Conservation (phyloP, 169 alveolate genomes). For the Cyclospora cayetanensis region DNA sequence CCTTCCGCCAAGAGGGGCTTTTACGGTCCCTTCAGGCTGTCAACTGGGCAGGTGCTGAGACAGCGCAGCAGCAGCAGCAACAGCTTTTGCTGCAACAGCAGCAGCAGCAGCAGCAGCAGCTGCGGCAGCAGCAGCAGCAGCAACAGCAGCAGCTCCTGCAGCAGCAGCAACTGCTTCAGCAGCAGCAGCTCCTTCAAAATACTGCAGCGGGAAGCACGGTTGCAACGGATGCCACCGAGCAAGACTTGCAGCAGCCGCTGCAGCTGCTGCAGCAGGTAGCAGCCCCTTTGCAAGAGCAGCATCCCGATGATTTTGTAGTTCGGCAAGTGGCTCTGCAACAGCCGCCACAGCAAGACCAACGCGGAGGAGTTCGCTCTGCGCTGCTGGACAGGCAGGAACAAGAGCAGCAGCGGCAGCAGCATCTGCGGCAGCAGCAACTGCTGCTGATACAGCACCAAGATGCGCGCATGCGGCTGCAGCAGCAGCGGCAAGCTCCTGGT, state of each 20-base stretch:
- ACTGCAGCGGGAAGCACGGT: not conserved
- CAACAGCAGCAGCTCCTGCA: not conserved
- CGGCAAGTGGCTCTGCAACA: not conserved
- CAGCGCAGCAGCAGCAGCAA: conserved; percentile 35
- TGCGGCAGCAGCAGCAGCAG: not conserved
- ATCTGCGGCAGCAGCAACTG: conserved; percentile 54
- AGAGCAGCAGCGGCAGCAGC: conserved; percentile 56
- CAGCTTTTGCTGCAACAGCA: not conserved
- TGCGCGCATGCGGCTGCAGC: conserved; percentile 39
- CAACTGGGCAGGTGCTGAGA: too few relatives aligned
- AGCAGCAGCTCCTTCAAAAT: conserved; percentile 1
- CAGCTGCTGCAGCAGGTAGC: conserved; percentile 39
- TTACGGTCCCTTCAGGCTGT: too few relatives aligned
- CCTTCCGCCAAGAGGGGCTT: too few relatives aligned
- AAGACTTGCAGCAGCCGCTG: conserved; percentile 19
- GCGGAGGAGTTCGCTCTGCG: conserved; percentile 18
- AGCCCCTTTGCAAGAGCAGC: not conserved
- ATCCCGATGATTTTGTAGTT: not conserved
- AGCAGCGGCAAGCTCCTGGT: conserved; percentile 3
- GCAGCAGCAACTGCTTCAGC: conserved; percentile 25
- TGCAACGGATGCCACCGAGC: not conserved
- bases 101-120: conserved; percentile 4
- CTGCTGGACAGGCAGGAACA: conserved; percentile 33
- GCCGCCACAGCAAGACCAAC: not conserved
- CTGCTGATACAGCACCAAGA: conserved; percentile 56